Evolutionary conservation across 78 protist genomes (phyloP).

Genomic region (Emiliania huxleyi): DNA sequence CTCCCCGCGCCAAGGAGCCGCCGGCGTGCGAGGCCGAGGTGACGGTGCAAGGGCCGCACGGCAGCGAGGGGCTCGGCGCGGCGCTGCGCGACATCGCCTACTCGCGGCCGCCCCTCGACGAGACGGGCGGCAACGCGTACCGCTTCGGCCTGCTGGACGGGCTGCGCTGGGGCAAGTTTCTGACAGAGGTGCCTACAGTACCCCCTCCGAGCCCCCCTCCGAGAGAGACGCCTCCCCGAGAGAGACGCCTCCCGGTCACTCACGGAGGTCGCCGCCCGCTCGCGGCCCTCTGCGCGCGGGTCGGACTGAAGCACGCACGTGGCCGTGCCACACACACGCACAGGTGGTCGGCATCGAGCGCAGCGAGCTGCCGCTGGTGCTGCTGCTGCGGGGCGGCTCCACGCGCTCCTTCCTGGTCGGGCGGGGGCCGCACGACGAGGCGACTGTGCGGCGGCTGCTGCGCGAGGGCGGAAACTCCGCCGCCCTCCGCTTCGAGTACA

Average conservation of each 20-base stretch:
- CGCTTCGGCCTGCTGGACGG: not conserved
- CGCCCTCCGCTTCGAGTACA: not conserved
- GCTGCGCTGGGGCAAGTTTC: not conserved
- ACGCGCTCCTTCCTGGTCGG: not conserved
- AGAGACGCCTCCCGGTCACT: too few species aligned
- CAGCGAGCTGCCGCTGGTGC: not conserved
- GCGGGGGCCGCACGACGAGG: not conserved
- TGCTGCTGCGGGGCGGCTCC: not conserved
- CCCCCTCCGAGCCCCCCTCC: too few species aligned
- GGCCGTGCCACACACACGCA: too few species aligned
- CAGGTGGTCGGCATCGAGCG: not conserved
- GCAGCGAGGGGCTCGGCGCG: not conserved
- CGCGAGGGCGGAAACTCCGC: not conserved
- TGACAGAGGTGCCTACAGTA: not conserved
- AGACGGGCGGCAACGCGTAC: not conserved
- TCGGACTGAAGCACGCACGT: too few species aligned
- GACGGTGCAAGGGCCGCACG: not conserved
- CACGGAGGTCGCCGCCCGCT: too few species aligned
- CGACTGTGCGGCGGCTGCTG: not conserved
- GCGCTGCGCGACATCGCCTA: not conserved
- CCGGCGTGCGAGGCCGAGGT: not conserved
- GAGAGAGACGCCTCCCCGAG: too few species aligned
- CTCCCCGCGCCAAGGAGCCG: not conserved
- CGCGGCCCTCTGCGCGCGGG: too few species aligned
- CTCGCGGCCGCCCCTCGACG: not conserved